Evolutionary conservation across 495 filamentous ascomycete species (phyloP).

Genomic region (Annulohypoxylon stygium): DNA sequence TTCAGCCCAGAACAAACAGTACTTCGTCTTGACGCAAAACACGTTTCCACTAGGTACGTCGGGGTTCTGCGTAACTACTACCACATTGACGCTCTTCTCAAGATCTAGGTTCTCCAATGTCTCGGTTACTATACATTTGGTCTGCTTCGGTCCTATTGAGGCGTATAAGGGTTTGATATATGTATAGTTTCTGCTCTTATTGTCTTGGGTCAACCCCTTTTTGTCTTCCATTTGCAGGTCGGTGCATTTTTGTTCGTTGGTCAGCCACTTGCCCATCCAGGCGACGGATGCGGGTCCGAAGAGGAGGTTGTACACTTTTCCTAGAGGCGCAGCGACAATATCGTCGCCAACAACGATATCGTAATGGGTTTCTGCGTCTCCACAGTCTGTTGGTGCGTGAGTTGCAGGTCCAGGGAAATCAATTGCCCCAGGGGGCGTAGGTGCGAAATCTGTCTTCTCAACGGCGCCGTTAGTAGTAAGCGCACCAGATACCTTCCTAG

Average conservation of each 20-base stretch:
- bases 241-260: slow-evolving; percentile 86
- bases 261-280: slow-evolving; percentile 87
- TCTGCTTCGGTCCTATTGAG: slow-evolving; percentile 91
- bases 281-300: slow-evolving; percentile 83
- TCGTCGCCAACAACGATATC: slow-evolving; percentile 89
- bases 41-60: slow-evolving; percentile 96
- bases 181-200: slow-evolving; percentile 78
- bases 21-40: slow-evolving; percentile 91
- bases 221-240: slow-evolving; percentile 89
- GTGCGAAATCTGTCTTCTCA: slow-evolving; percentile 66
- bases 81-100: slow-evolving; percentile 86
- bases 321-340: slow-evolving; percentile 85
- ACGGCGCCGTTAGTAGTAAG: slow-evolving; percentile 60
- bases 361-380: slow-evolving; percentile 80
- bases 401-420: slow-evolving; percentile 91
- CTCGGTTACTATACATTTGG: slow-evolving; percentile 92
- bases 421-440: slow-evolving; percentile 57
- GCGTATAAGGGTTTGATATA: slow-evolving; percentile 93
- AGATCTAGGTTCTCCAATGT: slow-evolving; percentile 84
- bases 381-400: slow-evolving; percentile 87
- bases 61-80: slow-evolving; percentile 86
- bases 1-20: slow-evolving; percentile 92
- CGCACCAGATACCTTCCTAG: slow-evolving; percentile 76
- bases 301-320: slow-evolving; percentile 88
- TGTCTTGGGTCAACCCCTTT: slow-evolving; percentile 78